phyloP scores from a whole-genome alignment of 2,329 filamentous ascomycete genomes.

The Xenoacremonium recifei region DNA sequence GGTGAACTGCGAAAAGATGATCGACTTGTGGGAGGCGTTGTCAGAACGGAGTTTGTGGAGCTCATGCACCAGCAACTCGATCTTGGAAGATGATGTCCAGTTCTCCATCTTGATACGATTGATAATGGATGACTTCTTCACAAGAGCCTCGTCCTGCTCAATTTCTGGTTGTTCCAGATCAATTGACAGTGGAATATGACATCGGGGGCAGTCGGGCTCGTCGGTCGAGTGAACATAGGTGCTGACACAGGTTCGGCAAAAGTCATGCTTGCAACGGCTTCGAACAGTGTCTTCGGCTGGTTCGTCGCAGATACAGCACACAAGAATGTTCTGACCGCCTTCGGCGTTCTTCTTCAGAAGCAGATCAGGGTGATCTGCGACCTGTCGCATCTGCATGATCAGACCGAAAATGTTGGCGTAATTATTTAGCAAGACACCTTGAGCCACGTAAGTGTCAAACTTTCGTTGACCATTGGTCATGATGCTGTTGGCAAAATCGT shows the following conservation, averaged over 20 bases:
- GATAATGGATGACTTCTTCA: conserved; percentile 97
- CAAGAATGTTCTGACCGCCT: conserved; percentile 83
- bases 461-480: conserved; percentile 87
- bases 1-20: conserved; percentile 96
- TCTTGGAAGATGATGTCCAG: conserved; percentile 98
- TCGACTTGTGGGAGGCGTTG: conserved; percentile 92
- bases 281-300: conserved; percentile 92
- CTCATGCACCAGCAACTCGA: conserved; percentile 93
- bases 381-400: conserved; percentile 99
- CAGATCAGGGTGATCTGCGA: conserved; percentile 93
- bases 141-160: conserved; percentile 79
- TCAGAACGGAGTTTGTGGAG: conserved; percentile 88
- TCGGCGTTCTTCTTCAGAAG: conserved; percentile 85
- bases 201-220: conserved; percentile 79
- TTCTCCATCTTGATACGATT: conserved; percentile 99
- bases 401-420: conserved; percentile 99
- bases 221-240: conserved; percentile 72
- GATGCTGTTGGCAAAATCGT: conserved; percentile 92
- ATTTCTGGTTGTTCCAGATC: conserved; percentile 95
- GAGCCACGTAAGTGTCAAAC: conserved; percentile 94
- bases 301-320: conserved; percentile 96
- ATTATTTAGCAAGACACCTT: conserved; percentile 92
- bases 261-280: conserved; percentile 87
- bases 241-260: conserved; percentile 42
- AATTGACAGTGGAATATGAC: conserved; percentile 85